phyloP scores from a whole-genome alignment of 2,329 filamentous ascomycete genomes.

The Alternaria incomplexa region DNA sequence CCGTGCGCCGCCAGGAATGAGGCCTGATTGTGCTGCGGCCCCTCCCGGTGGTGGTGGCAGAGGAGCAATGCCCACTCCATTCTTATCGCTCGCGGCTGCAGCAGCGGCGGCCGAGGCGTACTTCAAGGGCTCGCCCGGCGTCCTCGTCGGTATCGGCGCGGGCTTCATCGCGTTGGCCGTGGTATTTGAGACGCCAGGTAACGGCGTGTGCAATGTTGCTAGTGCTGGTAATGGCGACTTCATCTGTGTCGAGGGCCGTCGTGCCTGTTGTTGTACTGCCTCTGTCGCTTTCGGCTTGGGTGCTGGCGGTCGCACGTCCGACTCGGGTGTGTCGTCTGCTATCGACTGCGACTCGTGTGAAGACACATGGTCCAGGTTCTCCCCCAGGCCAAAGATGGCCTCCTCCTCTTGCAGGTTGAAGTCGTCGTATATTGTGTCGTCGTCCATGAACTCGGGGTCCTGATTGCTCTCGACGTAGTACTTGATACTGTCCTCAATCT shows the following conservation, averaged over 20 bases:
- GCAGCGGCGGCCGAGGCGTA: constrained; percentile 96
- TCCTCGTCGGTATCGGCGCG: constrained; percentile 81
- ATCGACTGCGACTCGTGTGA: constrained; percentile 94
- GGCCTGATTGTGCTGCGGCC: constrained; percentile 46
- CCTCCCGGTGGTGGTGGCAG: constrained; percentile 84
- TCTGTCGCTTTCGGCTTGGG: constrained; percentile 67
- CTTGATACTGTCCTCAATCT: constrained; percentile 88
- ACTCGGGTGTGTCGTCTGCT: constrained; percentile 80
- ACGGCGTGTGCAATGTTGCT: constrained; percentile 82
- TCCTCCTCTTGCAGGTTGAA: constrained; percentile 92
- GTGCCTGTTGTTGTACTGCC: constrained; percentile 59
- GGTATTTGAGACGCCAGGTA: constrained; percentile 66
- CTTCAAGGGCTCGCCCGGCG: constrained; percentile 88
- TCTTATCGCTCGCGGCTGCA: constrained; percentile 88
- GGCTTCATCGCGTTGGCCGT: constrained; percentile 82
- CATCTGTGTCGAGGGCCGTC: constrained; percentile 85
- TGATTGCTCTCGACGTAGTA: constrained; percentile 94
- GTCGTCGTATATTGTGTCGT: constrained; percentile 95
- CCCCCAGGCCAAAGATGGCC: constrained; percentile 79
- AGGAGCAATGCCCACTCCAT: constrained; percentile 86
- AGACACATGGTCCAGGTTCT: constrained; percentile 85
- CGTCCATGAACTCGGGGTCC: constrained; percentile 89
- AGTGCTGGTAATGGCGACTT: constrained; percentile 94
- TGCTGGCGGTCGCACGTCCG: constrained; percentile 55
- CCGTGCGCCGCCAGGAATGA: constrained; percentile 59